phyloP scores from a whole-genome alignment of 768 basidiomycete species.

The Termitomyces sp. region DNA sequence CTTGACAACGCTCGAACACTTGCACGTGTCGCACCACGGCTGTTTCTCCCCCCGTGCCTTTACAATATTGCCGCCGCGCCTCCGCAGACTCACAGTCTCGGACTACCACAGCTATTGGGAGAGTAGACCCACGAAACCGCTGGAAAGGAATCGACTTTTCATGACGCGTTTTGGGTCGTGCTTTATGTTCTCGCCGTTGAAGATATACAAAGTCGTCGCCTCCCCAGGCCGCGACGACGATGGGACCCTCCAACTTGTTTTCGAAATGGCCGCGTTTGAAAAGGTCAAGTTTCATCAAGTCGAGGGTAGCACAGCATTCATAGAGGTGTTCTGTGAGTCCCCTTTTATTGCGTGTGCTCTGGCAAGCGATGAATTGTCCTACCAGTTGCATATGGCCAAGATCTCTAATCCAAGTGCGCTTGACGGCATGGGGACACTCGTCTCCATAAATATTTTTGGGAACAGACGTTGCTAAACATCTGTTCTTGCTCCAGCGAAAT shows the following conservation, averaged over 20 bases:
- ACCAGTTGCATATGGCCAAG: neutral
- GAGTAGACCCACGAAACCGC: neutral
- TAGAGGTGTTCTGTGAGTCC: slow-evolving; percentile 13
- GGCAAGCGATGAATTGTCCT: neutral
- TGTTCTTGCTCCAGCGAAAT: neutral
- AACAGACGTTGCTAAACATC: neutral
- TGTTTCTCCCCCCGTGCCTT: slow-evolving; percentile 18
- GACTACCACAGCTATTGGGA: slow-evolving; percentile 18
- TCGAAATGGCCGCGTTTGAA: slow-evolving; percentile 1
- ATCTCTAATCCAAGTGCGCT: neutral
- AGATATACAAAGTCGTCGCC: slow-evolving; percentile 3
- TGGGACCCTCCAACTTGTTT: slow-evolving; percentile 1
- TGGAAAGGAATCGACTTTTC: slow-evolving; percentile 1
- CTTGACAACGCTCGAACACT: slow-evolving; percentile 16
- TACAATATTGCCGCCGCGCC: slow-evolving; percentile 14
- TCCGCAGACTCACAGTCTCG: slow-evolving; percentile 15
- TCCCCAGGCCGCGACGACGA: slow-evolving; percentile 3
- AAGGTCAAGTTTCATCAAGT: slow-evolving; percentile 4
- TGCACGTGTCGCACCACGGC: slow-evolving; percentile 23
- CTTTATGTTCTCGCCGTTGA: neutral
- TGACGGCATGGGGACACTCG: no score
- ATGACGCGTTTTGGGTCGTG: neutral
- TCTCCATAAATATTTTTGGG: neutral
- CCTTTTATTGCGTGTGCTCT: neutral
- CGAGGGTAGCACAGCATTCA: slow-evolving; percentile 6